Conservation (phyloP, 2,329 filamentous ascomycete genomes). For the Phymatotrichopsis omnivora region DNA sequence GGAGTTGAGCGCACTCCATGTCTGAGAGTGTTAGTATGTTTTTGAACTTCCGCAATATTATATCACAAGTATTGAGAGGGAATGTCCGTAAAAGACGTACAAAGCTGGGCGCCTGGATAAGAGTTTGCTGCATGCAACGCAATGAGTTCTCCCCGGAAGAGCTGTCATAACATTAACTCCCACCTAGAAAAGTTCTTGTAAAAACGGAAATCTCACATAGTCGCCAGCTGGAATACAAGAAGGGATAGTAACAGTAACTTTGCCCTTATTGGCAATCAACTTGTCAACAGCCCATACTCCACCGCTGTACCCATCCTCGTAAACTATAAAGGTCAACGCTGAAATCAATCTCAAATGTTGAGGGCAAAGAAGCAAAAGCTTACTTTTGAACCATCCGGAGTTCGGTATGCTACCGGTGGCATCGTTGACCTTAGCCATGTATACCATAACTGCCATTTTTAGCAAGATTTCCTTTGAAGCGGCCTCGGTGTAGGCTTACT, state of each 20-base stretch:
- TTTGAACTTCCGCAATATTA: background rate
- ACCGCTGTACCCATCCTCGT: constrained; percentile 36
- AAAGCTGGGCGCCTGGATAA: constrained; percentile 34
- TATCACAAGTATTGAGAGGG: background rate
- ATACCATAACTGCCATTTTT: constrained; percentile 22
- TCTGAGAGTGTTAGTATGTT: constrained; percentile 1
- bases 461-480: constrained; percentile 39
- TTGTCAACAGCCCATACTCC: constrained; percentile 37
- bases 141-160: constrained; percentile 34
- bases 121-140: constrained; percentile 33
- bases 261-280: constrained; percentile 38
- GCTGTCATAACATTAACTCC: constrained; percentile 12
- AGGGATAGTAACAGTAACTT: constrained; percentile 38
- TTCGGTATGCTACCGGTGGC: constrained; percentile 41
- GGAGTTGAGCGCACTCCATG: constrained; percentile 31
- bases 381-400: constrained; percentile 39
- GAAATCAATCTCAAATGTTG: too few species aligned
- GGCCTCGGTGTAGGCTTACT: constrained; percentile 35
- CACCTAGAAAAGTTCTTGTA: background rate
- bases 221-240: constrained; percentile 37
- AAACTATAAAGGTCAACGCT: constrained; percentile 30
- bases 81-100: constrained; percentile 23
- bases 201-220: constrained; percentile 31
- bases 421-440: constrained; percentile 33
- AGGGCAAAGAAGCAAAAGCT: background rate